phyloP scores from a whole-genome alignment of 2,329 filamentous ascomycete genomes.

The Diaporthe sp. region DNA sequence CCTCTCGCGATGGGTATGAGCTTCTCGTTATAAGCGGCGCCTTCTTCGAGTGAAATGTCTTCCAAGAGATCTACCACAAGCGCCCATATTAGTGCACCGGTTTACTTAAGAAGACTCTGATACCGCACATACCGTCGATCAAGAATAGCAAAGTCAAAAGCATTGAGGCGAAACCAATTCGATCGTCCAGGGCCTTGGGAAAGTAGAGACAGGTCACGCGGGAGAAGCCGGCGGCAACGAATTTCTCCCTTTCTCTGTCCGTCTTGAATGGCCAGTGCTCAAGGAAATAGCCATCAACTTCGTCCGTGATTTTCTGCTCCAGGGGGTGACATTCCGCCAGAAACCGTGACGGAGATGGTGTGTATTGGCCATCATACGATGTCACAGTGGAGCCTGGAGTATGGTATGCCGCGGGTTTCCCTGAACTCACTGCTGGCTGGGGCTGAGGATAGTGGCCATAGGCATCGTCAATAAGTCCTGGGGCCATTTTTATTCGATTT shows the following conservation, averaged over 20 bases:
- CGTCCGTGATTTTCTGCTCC: slow-evolving; percentile 44
- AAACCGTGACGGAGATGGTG: neutral
- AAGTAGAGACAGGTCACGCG: slow-evolving; percentile 55
- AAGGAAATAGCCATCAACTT: slow-evolving; percentile 56
- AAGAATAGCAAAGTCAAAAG: slow-evolving; percentile 58
- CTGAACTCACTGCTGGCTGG: neutral
- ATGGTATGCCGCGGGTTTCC: neutral
- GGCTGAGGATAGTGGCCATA: neutral
- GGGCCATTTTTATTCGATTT: neutral
- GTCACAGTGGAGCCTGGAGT: neutral
- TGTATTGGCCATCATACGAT: neutral
- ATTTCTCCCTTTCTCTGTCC: slow-evolving; percentile 50
- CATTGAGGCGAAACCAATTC: slow-evolving; percentile 55
- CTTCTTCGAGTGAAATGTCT: slow-evolving; percentile 56
- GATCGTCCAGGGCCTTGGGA: slow-evolving; percentile 53
- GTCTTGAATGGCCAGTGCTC: slow-evolving; percentile 54
- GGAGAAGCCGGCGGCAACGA: slow-evolving; percentile 52
- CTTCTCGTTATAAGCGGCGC: slow-evolving; percentile 53
- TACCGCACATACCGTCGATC: slow-evolving; percentile 55
- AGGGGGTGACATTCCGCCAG: slow-evolving; percentile 14
- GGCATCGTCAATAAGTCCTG: neutral
- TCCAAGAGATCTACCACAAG: slow-evolving; percentile 54
- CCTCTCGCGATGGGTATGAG: slow-evolving; percentile 54
- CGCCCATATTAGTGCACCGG: neutral
- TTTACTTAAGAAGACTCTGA: neutral